phyloP scores from a whole-genome alignment of 768 basidiomycete genomes.

The Pisolithus marmoratus region DNA sequence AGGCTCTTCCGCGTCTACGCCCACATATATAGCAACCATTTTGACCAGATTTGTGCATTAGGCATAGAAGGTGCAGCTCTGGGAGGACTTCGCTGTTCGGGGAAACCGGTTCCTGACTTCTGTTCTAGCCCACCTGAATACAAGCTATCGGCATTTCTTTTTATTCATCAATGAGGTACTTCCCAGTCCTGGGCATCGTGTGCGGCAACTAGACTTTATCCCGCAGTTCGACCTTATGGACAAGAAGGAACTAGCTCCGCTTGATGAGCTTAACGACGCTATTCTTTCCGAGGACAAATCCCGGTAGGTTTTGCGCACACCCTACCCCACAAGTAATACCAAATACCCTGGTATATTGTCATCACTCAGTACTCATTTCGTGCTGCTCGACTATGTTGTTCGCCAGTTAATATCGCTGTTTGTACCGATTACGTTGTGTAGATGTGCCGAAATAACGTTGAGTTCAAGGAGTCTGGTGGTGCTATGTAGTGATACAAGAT shows the following conservation, averaged over 20 bases:
- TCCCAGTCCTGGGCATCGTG: slow-evolving; percentile 1
- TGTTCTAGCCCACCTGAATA: slow-evolving; percentile 86
- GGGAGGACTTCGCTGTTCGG: neutral
- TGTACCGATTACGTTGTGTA: neutral
- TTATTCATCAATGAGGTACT: slow-evolving; percentile 91
- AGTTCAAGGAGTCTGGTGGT: slow-evolving; percentile 1
- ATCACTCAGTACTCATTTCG: too few species aligned
- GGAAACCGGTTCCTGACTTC: neutral
- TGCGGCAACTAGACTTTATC: slow-evolving; percentile 2
- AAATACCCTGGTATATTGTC: too few species aligned
- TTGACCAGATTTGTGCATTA: slow-evolving; percentile 96
- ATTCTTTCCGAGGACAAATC: slow-evolving; percentile 60
- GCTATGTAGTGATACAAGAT: neutral
- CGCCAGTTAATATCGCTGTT: neutral
- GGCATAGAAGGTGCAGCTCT: slow-evolving; percentile 83
- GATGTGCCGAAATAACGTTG: neutral
- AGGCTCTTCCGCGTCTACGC: slow-evolving; percentile 96
- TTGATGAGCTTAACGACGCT: slow-evolving; percentile 93
- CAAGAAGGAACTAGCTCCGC: slow-evolving; percentile 90
- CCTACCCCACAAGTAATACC: too few species aligned
- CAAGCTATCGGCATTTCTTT: slow-evolving; percentile 97
- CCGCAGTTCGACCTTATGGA: slow-evolving; percentile 87
- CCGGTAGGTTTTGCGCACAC: slow-evolving; percentile 10
- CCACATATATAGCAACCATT: slow-evolving; percentile 98
- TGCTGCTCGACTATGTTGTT: too few species aligned